Evolutionary conservation across 805 yeast species (phyloP).

Genomic region (Zygosaccharomyces rouxii): DNA sequence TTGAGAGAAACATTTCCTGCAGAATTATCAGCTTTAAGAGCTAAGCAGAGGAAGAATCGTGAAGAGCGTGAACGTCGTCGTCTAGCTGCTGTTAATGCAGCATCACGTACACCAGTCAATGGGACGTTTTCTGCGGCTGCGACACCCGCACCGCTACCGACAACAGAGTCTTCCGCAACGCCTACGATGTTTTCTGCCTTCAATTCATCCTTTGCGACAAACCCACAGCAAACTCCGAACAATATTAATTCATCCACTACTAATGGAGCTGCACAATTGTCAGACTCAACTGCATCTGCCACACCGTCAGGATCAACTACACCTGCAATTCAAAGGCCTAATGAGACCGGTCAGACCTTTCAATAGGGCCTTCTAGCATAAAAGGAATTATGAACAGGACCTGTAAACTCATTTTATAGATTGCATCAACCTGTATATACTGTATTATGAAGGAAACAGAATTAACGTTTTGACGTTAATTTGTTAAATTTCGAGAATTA

Average conservation of each 20-base stretch:
- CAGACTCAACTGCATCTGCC: conserved; percentile 4
- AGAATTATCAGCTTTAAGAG: conserved; percentile 23
- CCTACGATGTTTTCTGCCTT: background rate
- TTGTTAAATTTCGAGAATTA: background rate
- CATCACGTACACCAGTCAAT: conserved; percentile 1
- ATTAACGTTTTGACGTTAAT: background rate
- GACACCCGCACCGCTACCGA: background rate
- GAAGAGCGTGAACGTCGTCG: conserved; percentile 31
- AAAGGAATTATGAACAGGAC: background rate
- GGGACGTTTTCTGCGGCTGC: conserved; percentile 1
- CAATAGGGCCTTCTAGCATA: background rate
- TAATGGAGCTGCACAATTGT: background rate
- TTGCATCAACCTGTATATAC: background rate
- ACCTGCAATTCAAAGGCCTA: background rate
- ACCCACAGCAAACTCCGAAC: background rate
- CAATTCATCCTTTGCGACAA: background rate
- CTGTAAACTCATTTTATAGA: background rate
- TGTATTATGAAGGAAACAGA: background rate
- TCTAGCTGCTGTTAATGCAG: conserved; percentile 14
- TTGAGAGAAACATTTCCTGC: conserved; percentile 23
- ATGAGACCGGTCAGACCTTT: background rate
- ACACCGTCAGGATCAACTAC: conserved; percentile 4
- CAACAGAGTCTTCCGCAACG: background rate
- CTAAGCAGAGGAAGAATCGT: conserved; percentile 23
- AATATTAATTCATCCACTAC: background rate